phyloP scores from a whole-genome alignment of 768 basidiomycete species.

The Candolleomyces aberdarensis region DNA sequence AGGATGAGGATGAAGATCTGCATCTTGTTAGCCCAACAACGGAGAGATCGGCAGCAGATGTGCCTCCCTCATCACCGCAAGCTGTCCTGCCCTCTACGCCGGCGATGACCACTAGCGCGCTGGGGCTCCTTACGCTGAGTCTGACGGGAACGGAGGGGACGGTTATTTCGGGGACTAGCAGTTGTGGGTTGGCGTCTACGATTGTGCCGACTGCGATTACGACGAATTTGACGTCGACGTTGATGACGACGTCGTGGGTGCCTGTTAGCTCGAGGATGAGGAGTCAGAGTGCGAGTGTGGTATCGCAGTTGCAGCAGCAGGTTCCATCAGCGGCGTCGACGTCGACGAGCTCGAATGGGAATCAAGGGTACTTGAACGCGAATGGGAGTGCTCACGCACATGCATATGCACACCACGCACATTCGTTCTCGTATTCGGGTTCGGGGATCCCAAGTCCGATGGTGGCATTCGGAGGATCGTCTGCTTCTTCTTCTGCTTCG shows the following conservation, averaged over 20 bases:
- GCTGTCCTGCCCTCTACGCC: no score
- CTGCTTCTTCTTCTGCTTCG: no score
- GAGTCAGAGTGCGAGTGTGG: background rate
- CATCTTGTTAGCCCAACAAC: background rate
- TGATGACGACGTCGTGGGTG: background rate
- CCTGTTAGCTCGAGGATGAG: background rate
- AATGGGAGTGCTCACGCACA: background rate
- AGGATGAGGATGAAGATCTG: background rate
- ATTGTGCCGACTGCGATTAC: background rate
- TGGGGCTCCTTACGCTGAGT: background rate
- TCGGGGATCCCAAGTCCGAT: background rate
- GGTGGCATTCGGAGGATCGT: no score
- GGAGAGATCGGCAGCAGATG: background rate
- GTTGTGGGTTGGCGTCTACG: background rate
- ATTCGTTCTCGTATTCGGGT: background rate
- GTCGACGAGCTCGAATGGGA: background rate
- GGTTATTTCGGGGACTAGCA: background rate
- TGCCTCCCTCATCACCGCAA: no score
- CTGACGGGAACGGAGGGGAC: background rate
- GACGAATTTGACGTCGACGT: background rate
- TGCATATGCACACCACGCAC: background rate
- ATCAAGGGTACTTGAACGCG: background rate
- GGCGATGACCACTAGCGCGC: no score
- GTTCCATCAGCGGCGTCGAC: background rate
- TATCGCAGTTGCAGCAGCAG: background rate